Percentiles rank a stretch among this genome's conserved stretches.
Conservation (phyloP, 225 moss, liverwort and hornwort species). For the Antitrichia curtipendula region DNA sequence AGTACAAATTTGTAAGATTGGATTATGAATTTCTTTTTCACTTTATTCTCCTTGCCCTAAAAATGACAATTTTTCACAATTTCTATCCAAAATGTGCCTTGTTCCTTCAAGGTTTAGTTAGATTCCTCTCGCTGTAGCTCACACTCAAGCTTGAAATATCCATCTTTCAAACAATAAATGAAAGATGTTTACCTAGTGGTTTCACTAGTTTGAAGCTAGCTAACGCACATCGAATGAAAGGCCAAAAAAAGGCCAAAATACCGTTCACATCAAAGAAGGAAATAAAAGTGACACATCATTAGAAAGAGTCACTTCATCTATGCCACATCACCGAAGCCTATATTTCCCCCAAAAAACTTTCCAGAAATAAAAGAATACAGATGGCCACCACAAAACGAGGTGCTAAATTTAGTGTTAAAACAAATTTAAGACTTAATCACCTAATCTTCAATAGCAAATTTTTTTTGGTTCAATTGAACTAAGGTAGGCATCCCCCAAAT, state of each 20-base stretch:
- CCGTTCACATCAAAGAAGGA: not conserved
- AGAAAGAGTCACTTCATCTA: not conserved
- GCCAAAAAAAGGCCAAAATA: too few species aligned
- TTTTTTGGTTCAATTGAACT: not conserved
- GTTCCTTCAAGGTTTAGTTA: not conserved
- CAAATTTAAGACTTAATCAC: not conserved
- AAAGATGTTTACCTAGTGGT: not conserved
- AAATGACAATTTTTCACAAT: not conserved
- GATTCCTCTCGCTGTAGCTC: not conserved
- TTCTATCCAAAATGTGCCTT: accelerated
- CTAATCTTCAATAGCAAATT: not conserved
- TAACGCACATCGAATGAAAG: not conserved
- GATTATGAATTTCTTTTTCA: not conserved
- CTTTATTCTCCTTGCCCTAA: not conserved
- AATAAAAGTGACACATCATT: not conserved
- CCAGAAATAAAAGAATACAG: not conserved
- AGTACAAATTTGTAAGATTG: not conserved
- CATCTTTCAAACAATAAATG: not conserved
- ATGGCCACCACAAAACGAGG: not conserved
- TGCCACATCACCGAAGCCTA: accelerated
- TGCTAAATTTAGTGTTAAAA: not conserved
- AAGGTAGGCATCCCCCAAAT: too few species aligned
- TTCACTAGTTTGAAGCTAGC: too few species aligned
- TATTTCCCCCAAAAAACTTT: not conserved
- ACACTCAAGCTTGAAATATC: not conserved